Conservation (phyloP, 129 eudicot genomes). For the Glebionis coronaria region DNA sequence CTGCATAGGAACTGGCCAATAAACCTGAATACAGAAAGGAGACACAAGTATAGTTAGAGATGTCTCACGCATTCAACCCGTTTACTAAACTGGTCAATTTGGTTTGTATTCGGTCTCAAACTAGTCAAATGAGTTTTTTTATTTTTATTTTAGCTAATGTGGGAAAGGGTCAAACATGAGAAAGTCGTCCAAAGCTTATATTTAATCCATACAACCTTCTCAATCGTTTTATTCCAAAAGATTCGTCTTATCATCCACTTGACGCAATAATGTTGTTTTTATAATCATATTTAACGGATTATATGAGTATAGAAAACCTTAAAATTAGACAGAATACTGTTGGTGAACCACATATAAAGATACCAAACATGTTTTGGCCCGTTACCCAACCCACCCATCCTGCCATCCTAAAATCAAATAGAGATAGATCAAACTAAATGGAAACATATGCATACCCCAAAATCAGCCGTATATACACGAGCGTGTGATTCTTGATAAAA, state of each 20-base stretch:
- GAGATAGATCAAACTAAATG: constrained; percentile 13
- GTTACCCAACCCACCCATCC: background rate
- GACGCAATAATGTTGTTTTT: too few species aligned
- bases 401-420: background rate
- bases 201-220: background rate
- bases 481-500: constrained; percentile 77
- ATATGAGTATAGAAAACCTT: too few species aligned
- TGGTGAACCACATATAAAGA: too few species aligned
- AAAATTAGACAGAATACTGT: too few species aligned
- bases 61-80: background rate
- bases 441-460: constrained; percentile 52
- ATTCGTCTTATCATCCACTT: too few species aligned
- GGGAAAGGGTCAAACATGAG: background rate
- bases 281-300: too few species aligned
- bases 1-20: constrained; percentile 93
- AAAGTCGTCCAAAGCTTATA: background rate
- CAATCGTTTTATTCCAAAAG: too few species aligned
- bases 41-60: background rate
- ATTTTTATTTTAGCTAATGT: background rate
- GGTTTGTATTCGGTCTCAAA: background rate
- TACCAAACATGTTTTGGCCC: too few species aligned
- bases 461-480: constrained; percentile 74
- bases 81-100: background rate
- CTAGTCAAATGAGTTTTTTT: background rate
- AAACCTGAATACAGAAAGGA: constrained; percentile 47